Conservation (phyloP, 1,139 yeast species). For the Debaryomyces fabryi region DNA sequence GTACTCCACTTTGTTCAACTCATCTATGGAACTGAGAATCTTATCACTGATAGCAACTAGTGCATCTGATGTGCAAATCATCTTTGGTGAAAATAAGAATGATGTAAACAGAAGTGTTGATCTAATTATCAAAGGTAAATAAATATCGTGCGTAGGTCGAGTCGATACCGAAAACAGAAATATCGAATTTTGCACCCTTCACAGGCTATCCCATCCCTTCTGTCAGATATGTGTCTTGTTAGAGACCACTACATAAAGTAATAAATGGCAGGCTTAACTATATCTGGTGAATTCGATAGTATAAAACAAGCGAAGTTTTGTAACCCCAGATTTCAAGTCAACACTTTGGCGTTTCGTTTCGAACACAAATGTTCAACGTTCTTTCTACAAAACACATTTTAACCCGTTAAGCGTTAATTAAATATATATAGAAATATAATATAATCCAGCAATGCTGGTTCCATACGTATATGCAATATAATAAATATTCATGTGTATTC, state of each 20-base stretch:
- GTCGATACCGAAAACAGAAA: not conserved
- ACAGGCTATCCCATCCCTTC: not conserved
- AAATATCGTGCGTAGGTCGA: not conserved
- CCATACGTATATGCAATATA: not conserved
- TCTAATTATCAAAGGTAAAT: not conserved
- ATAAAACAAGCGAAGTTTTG: not conserved
- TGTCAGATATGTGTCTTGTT: not conserved
- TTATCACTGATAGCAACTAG: constrained; percentile 29
- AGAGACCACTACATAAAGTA: not conserved
- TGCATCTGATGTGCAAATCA: constrained; percentile 29
- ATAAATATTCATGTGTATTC: not conserved
- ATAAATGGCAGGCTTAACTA: no score
- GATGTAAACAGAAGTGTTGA: not conserved
- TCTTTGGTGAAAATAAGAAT: not conserved
- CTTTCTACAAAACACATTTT: not conserved
- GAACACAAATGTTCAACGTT: not conserved
- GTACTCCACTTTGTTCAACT: constrained; percentile 44
- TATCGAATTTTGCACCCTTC: not conserved
- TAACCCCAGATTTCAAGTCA: not conserved
- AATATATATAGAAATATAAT: not conserved
- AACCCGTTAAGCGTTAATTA: not conserved
- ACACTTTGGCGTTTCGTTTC: not conserved
- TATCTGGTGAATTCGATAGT: no score
- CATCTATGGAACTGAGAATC: constrained; percentile 30
- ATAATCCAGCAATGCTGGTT: not conserved